phyloP scores from a whole-genome alignment of 129 eudicot species.

The Solidago caesia region DNA sequence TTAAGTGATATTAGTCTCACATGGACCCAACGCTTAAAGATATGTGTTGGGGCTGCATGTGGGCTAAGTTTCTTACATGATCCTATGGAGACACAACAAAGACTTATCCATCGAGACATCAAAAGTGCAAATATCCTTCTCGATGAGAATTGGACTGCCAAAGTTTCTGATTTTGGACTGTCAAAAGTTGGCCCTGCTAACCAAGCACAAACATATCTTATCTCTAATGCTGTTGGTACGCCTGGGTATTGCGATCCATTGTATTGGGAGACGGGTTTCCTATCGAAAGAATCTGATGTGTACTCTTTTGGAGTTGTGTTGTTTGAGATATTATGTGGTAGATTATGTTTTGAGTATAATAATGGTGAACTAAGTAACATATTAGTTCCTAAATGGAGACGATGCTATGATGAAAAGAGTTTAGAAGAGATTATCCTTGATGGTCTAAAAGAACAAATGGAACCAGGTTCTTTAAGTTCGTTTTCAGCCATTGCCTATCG shows the following conservation, averaged over 20 bases:
- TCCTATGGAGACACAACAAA: slow-evolving; percentile 11
- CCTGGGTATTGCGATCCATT: slow-evolving; percentile 28
- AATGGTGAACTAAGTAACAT: neutral
- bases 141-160: slow-evolving; percentile 12
- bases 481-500: slow-evolving; percentile 12
- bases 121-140: slow-evolving; percentile 22
- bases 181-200: slow-evolving; percentile 25
- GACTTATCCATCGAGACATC: slow-evolving; percentile 21
- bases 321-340: slow-evolving; percentile 18
- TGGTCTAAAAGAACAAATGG: slow-evolving; percentile 6
- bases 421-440: slow-evolving; percentile 9
- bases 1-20: neutral
- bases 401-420: slow-evolving; percentile 6
- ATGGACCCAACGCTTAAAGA: slow-evolving; percentile 20
- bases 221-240: slow-evolving; percentile 21
- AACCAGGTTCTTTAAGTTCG: neutral
- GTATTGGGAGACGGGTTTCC: neutral
- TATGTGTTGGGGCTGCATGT: slow-evolving; percentile 16
- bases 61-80: slow-evolving; percentile 9
- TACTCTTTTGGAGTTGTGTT: slow-evolving; percentile 28
- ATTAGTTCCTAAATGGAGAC: slow-evolving; percentile 22
- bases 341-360: neutral
- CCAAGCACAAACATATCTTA: neutral
- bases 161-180: slow-evolving; percentile 24
- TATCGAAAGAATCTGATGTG: slow-evolving; percentile 21